A percentile compares a stretch with the other conserved stretches of the same genome.
Conservation (phyloP, 208 protist genomes). For the Acanthamoeba castellanii region DNA sequence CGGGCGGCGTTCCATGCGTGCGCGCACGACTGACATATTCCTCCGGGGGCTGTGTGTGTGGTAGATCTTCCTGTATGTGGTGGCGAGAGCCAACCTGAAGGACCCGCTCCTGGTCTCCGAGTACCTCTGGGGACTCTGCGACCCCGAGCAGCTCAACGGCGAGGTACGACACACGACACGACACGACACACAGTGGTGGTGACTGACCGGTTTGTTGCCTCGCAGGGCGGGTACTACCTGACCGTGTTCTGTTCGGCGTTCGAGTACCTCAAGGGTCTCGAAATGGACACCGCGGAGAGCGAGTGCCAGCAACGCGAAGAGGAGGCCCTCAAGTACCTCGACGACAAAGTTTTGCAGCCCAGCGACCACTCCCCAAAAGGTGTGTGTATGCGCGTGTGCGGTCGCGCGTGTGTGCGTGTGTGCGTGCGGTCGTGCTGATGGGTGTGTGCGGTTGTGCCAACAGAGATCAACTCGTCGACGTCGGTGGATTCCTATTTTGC, state of each 20-base stretch:
- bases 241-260: constrained; percentile 62
- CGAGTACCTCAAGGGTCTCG: constrained; percentile 34
- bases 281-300: not conserved
- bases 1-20: not conserved
- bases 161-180: not conserved
- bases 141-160: constrained; percentile 59
- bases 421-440: not conserved
- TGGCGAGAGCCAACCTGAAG: constrained; percentile 42
- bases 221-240: constrained; percentile 56
- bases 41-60: not conserved
- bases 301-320: not conserved
- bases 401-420: not conserved
- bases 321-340: not conserved
- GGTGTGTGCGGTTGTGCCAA: not conserved
- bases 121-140: constrained; percentile 53
- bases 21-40: not conserved
- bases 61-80: constrained; percentile 64
- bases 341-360: not conserved
- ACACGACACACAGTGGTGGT: too few relatives aligned
- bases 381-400: too few relatives aligned
- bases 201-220: not conserved
- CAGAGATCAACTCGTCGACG: constrained; percentile 25
- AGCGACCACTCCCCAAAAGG: too few relatives aligned
- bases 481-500: not conserved
- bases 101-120: not conserved